Conservation (phyloP, 1,139 yeast genomes). For the Pichia inconspicua region DNA sequence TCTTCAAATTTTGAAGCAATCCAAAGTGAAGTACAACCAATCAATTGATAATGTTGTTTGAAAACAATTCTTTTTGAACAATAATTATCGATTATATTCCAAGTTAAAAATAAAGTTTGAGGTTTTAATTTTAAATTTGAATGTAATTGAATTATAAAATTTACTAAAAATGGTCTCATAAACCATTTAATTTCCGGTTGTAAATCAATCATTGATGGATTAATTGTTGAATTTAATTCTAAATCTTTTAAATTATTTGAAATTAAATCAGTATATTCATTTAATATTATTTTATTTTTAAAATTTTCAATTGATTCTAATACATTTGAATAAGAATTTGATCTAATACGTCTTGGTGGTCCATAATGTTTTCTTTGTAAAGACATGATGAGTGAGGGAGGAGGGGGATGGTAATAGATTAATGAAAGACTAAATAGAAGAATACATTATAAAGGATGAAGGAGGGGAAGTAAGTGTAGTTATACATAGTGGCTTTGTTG, state of each 20-base stretch:
- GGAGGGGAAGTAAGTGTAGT: background rate
- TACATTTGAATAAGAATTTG: conserved; percentile 33
- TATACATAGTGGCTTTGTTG: too few relatives aligned
- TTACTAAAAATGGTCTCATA: conserved; percentile 84
- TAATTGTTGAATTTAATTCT: conserved; percentile 28
- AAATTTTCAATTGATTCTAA: conserved; percentile 42
- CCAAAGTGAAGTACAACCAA: conserved; percentile 92
- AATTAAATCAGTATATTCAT: conserved; percentile 34
- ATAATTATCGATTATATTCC: conserved; percentile 81
- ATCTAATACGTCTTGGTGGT: conserved; percentile 36
- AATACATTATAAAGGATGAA: background rate
- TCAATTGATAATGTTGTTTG: conserved; percentile 84
- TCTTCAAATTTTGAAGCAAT: conserved; percentile 91
- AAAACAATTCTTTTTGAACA: conserved; percentile 88
- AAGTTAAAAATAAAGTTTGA: conserved; percentile 71
- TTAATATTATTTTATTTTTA: conserved; percentile 35
- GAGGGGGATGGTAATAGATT: background rate
- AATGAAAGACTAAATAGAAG: background rate
- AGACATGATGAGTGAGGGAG: background rate
- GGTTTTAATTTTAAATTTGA: conserved; percentile 66
- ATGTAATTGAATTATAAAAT: conserved; percentile 77
- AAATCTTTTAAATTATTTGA: conserved; percentile 26
- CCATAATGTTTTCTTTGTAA: conserved; percentile 27
- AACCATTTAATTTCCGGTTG: conserved; percentile 93
- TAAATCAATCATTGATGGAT: conserved; percentile 68